These are phyloP conservation scores for Biscogniauxia marginata DNA, from an alignment of 2,329 filamentous ascomycete genomes.

Conservation along the genomic window DNA sequence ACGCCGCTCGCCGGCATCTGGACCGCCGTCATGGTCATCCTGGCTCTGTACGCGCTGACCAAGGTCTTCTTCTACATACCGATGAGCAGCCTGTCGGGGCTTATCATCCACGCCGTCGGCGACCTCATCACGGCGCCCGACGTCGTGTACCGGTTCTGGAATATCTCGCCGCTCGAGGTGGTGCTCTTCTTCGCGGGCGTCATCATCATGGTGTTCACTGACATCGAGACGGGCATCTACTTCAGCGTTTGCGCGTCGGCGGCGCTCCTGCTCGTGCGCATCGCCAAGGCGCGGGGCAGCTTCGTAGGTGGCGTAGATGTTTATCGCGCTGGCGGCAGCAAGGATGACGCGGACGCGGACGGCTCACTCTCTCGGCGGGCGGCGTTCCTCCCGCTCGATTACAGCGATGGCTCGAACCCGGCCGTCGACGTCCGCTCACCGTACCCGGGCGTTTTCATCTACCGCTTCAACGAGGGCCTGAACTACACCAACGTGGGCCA, in stretches of 20 bases:
- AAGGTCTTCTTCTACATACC: constrained; percentile 90
- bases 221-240: constrained; percentile 85
- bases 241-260: constrained; percentile 70
- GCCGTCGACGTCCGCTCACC: constrained; percentile 44
- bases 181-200: constrained; percentile 85
- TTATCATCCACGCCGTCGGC: constrained; percentile 89
- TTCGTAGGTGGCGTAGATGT: constrained; percentile 77
- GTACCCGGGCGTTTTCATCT: constrained; percentile 55
- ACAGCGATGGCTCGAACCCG: constrained; percentile 52
- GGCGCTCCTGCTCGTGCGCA: constrained; percentile 71
- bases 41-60: constrained; percentile 81
- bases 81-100: constrained; percentile 68
- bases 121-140: constrained; percentile 83
- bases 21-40: constrained; percentile 75
- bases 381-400: constrained; percentile 48
- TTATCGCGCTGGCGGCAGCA: constrained; percentile 46
- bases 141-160: constrained; percentile 85
- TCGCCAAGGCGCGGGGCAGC: constrained; percentile 74
- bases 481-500: constrained; percentile 55
- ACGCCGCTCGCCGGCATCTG: constrained; percentile 85
- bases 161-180: constrained; percentile 77
- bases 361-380: constrained; percentile 31
- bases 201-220: constrained; percentile 75
- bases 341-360: constrained; percentile 2
- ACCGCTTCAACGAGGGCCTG: constrained; percentile 54